phyloP scores from a whole-genome alignment of 1,284 basidiomycete genomes.

The Agroathelia rolfsii region DNA sequence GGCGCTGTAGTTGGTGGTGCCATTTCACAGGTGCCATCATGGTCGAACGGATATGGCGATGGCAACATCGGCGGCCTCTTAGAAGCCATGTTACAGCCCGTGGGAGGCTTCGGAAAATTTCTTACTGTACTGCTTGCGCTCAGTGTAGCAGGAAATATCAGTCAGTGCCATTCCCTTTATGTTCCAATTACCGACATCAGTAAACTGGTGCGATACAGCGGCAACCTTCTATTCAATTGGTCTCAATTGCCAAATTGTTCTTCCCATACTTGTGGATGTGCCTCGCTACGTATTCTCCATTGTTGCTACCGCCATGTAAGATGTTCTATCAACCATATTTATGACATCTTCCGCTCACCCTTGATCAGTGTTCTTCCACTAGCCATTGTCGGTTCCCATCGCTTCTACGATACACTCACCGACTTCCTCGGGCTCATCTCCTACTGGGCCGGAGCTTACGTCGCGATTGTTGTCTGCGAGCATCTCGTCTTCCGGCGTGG shows the following conservation, averaged over 20 bases:
- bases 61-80: constrained; percentile 68
- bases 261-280: constrained; percentile 57
- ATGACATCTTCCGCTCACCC: constrained; percentile 1
- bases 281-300: constrained; percentile 86
- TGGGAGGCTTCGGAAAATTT: constrained; percentile 76
- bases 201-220: no score
- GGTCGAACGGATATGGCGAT: constrained; percentile 52
- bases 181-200: no score
- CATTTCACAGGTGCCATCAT: constrained; percentile 50
- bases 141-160: constrained; percentile 77
- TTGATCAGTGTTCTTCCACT: constrained; percentile 45
- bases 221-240: constrained; percentile 79
- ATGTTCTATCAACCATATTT: no score
- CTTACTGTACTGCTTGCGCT: constrained; percentile 77
- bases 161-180: no score
- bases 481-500: constrained; percentile 52
- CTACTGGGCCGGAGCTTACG: constrained; percentile 59
- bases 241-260: constrained; percentile 71
- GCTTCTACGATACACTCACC: constrained; percentile 53
- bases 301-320: constrained; percentile 71
- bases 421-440: constrained; percentile 69
- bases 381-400: constrained; percentile 58
- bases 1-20: constrained; percentile 65
- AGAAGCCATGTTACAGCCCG: constrained; percentile 61
- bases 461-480: constrained; percentile 50